Conservation (phyloP, 805 yeast species). For the Metschnikowia chrysomelidarum region DNA sequence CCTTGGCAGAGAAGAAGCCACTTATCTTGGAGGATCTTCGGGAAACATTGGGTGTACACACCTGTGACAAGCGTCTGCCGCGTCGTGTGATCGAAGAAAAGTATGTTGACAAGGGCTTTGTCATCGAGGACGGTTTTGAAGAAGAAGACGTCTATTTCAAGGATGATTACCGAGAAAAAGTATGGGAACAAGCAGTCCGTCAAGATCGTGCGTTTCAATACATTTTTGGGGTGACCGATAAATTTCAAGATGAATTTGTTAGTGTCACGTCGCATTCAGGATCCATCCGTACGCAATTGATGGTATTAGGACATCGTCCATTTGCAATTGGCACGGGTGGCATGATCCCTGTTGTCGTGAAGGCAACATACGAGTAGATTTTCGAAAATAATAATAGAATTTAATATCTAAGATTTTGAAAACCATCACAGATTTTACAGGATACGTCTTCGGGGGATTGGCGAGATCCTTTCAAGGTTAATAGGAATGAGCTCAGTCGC, state of each 20-base stretch:
- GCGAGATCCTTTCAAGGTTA: too few relatives aligned
- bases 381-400: background rate
- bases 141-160: conserved; percentile 47
- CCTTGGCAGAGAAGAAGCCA: conserved; percentile 28
- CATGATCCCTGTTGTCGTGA: conserved; percentile 53
- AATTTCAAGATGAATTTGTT: conserved; percentile 25
- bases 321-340: conserved; percentile 55
- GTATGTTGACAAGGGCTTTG: conserved; percentile 40
- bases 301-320: conserved; percentile 46
- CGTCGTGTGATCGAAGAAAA: conserved; percentile 36
- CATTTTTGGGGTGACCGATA: conserved; percentile 25
- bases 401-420: background rate
- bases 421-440: background rate
- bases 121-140: conserved; percentile 42
- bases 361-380: conserved; percentile 28
- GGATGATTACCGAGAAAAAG: conserved; percentile 38
- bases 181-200: conserved; percentile 40
- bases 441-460: too few relatives aligned
- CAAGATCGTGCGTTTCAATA: conserved; percentile 36
- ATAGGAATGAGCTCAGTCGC: too few relatives aligned
- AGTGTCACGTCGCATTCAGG: conserved; percentile 54
- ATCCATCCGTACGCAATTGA: conserved; percentile 45
- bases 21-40: conserved; percentile 45
- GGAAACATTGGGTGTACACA: conserved; percentile 50
- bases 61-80: conserved; percentile 47